Base-by-base conservation (phyloP, 108 stramenopile genomes). In the Cyclotella distinguenda region DNA sequence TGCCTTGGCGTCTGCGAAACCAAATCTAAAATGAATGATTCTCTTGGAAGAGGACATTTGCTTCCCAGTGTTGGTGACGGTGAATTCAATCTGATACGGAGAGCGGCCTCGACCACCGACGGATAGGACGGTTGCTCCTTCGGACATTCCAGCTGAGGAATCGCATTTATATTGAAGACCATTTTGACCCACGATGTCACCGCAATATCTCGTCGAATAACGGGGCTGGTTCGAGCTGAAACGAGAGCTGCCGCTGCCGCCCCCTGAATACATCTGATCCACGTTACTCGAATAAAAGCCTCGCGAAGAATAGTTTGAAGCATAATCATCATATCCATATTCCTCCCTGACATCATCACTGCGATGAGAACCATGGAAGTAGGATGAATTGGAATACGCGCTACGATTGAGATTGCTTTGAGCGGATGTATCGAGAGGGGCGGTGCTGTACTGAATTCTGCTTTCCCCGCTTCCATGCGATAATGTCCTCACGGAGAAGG, bases 21-120 rank as follows among this genome's bases (percentile, higher is more conserved):
- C 93, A 77, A 91, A 95, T 18, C 84, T 45, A 43, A 82, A 95
- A 31, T 83, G 82, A 36, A 95, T 76, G 16, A 84, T 78, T 23
- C 90, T 80, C 63, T 95, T 95, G 11, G 86, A 84, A 2, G 80
- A 54, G 18, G 87, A 61, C 45, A 95, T 53, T 22, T 79, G 79
- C 23, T 86, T 87, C 16, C 90, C 93, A 2, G 18, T 33, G 60
- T 66, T 66, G 28, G 46, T 44, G 9, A 66, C 65, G 22, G 36
- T 19, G 28, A 74, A 74, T 55, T 54, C 66, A 47, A 74, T 74
- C 50, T 74, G 73, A 27, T 74, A 74, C 8, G 65, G 65, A 18
- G 60, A 71, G n/a, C 70, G 55, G 0, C 70, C 70, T 43, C 61
- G 25, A 26, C 70, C 70, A 9, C 70, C 70, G 38, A 47, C 26